Evolutionary conservation across 257 asterid genomes (phyloP), one percentile per base, ranked within the genome.

Genomic region (Pogostemon cablin): DNA sequence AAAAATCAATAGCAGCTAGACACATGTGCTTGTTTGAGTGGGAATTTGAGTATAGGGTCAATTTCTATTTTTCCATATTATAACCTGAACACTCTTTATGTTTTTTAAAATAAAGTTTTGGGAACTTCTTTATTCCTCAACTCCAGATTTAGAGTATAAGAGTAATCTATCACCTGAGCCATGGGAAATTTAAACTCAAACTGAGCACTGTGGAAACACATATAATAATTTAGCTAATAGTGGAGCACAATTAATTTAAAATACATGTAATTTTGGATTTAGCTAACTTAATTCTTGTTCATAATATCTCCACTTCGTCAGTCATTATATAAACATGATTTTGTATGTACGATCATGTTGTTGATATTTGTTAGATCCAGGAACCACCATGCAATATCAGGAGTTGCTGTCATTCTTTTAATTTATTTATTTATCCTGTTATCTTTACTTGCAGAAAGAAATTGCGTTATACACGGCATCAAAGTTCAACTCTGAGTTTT

Each of bases 391-490:
- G 6, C 52, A 54, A 56, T 46, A 41, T 57, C 7, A 41, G 58
- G 48, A 56, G 72, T 52, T 39, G 69, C 35, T 35, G 41, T 39
- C 8, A 35, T 66, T 54, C 20, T 62, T 53, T 75, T 25, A 25
- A 25, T 25, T 44, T n/a, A 42, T n/a, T 12, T 48, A 7, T 47
- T 41, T 60, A 57, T 60, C 67, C 56, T 66, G 7, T 69, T 17
- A 62, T 68, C 67, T 77, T 60, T 72, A 74, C 66, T 68, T 89
- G 93, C 99, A 95, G 99, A 95, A 95, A 91, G 99, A 95, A 81
- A 89, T 95, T 79, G 99, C 92, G 52, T 74, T 95, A 62, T 95
- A 95, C 84, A 91, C 96, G 12, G 99, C 98, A 67, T 91, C 99
- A 67, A 95, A 86, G 88, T 86, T 89, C 85, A 91, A 88, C 90